A percentile compares a stretch with the other conserved stretches of the same genome.
Evolutionary conservation across 2,329 filamentous ascomycete species (phyloP).

Genomic region (Sporothrix schenckii): DNA sequence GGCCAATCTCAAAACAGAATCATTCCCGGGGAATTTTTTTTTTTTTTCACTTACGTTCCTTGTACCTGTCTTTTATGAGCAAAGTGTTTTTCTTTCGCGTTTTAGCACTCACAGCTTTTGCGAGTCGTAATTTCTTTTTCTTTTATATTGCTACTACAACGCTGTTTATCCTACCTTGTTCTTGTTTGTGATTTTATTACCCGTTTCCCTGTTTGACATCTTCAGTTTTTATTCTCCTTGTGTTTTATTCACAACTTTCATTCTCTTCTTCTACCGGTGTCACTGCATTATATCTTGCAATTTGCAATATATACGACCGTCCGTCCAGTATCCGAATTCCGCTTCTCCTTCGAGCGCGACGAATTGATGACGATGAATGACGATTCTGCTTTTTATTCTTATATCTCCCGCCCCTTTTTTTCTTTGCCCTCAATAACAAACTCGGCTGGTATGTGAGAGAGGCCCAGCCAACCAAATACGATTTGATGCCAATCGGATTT

Average conservation of each 20-base stretch:
- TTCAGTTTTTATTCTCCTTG: background rate
- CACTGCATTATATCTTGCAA: constrained; percentile 14
- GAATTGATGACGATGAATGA: constrained; percentile 30
- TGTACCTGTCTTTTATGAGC: constrained; percentile 21
- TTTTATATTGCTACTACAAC: constrained; percentile 28
- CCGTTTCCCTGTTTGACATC: background rate
- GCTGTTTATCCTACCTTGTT: background rate
- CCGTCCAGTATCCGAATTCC: constrained; percentile 27
- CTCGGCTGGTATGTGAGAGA: constrained; percentile 4
- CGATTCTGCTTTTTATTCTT: constrained; percentile 30
- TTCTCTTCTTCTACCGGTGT: constrained; percentile 6
- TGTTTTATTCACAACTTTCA: background rate
- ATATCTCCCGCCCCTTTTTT: background rate
- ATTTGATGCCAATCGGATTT: constrained; percentile 21
- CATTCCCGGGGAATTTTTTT: constrained; percentile 11
- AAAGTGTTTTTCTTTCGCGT: background rate
- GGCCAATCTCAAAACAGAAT: constrained; percentile 1
- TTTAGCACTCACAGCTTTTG: constrained; percentile 16
- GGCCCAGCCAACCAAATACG: constrained; percentile 14
- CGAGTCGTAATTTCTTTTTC: background rate
- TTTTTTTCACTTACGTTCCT: constrained; percentile 21
- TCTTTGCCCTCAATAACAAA: constrained; percentile 9
- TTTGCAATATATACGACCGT: constrained; percentile 24
- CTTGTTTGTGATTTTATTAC: background rate
- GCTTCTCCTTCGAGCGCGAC: constrained; percentile 23